Conservation (phyloP, 1,284 basidiomycete genomes). For the Leccinum pachyderme region DNA sequence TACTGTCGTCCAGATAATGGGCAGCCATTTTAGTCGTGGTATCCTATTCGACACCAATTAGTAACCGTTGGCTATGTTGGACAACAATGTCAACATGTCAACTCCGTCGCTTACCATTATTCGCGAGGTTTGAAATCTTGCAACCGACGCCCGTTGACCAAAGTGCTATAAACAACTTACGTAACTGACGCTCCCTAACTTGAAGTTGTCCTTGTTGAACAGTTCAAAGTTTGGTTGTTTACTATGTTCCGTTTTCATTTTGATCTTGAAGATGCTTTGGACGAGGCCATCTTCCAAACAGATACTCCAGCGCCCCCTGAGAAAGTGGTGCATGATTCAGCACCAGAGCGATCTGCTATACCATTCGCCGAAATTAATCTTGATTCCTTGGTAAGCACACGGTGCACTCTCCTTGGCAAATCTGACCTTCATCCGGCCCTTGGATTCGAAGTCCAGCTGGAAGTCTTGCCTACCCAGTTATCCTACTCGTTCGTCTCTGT, state of each 20-base stretch:
- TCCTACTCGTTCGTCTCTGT: constrained; percentile 60
- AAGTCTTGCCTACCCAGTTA: constrained; percentile 51
- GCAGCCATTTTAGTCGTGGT: constrained; percentile 4
- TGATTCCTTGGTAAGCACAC: constrained; percentile 35
- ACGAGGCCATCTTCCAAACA: constrained; percentile 20
- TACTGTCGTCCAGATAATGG: not conserved
- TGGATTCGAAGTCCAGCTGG: constrained; percentile 42
- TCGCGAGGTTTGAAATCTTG: not conserved
- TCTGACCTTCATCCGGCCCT: constrained; percentile 14
- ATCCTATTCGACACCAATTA: constrained; percentile 9
- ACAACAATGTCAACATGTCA: not conserved
- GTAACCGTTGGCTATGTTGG: not conserved
- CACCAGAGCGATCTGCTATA: constrained; percentile 10
- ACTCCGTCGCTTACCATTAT: not conserved
- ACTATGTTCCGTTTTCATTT: constrained; percentile 58
- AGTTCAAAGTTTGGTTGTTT: not conserved
- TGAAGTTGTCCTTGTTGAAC: not conserved
- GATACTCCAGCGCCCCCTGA: not conserved
- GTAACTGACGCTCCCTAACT: no score
- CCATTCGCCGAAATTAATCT: constrained; percentile 35
- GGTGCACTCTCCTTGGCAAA: not conserved
- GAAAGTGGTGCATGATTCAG: constrained; percentile 1
- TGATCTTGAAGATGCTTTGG: constrained; percentile 49
- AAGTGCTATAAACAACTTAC: not conserved
- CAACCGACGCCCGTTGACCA: not conserved